Evolutionary conservation across 495 filamentous ascomycete species (phyloP).

Genomic region (Neurospora sp.): DNA sequence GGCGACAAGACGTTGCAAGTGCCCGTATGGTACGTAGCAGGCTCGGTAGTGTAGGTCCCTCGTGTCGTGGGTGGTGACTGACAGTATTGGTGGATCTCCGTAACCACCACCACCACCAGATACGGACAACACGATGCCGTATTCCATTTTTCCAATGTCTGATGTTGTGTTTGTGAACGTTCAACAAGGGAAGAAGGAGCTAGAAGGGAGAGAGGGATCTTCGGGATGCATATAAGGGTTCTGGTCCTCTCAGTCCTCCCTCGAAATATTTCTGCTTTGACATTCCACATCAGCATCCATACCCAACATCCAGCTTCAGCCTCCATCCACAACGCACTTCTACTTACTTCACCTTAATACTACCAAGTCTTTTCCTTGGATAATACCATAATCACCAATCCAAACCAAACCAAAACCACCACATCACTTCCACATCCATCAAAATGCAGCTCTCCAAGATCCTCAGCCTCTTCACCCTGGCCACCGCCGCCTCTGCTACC

Average conservation of each 20-base stretch:
- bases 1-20: neutral
- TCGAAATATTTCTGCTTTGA: too few relatives aligned
- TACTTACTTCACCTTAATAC: neutral
- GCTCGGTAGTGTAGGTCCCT: neutral
- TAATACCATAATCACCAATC: neutral
- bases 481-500: constrained; percentile 26
- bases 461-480: constrained; percentile 27
- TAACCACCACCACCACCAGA: neutral
- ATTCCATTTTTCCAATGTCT: neutral
- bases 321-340: neutral
- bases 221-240: neutral
- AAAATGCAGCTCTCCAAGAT: constrained; percentile 44
- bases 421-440: constrained; percentile 4
- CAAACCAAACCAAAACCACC: neutral
- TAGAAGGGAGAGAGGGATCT: neutral
- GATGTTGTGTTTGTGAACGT: neutral
- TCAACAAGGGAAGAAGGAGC: neutral
- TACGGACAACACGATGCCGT: neutral
- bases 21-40: neutral
- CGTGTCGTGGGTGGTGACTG: neutral
- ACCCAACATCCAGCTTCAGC: neutral
- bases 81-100: neutral
- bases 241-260: neutral
- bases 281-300: neutral
- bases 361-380: neutral